Conservation (phyloP, 176 grass and related monocot species). For the barley (Hordeum vulgare) region MorexV3_pseudomolecules_assembly NC_058518.1:455328361-455328860, state of each 20-base stretch:
- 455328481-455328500: slow-evolving; percentile 8
- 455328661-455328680: not conserved
- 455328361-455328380: not conserved
- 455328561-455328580: not conserved
- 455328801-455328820: no score
- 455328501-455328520: not conserved
- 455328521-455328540: no score
- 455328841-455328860: no score
- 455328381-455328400: not conserved
- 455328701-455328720: no score
- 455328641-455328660: slow-evolving; percentile 34
- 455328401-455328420: slow-evolving; percentile 13
- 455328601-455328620: not conserved
- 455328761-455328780: no score
- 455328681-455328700: no score
- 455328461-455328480: no score
- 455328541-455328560: not conserved
- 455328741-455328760: no score
- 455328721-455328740: no score
- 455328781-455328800: no score
- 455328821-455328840: no score
- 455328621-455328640: not conserved
- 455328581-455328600: not conserved
- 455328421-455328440: slow-evolving; percentile 28
- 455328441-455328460: not conserved